Evolutionary conservation across 768 basidiomycete species (phyloP).

Genomic region (Suillus clintonianus): DNA sequence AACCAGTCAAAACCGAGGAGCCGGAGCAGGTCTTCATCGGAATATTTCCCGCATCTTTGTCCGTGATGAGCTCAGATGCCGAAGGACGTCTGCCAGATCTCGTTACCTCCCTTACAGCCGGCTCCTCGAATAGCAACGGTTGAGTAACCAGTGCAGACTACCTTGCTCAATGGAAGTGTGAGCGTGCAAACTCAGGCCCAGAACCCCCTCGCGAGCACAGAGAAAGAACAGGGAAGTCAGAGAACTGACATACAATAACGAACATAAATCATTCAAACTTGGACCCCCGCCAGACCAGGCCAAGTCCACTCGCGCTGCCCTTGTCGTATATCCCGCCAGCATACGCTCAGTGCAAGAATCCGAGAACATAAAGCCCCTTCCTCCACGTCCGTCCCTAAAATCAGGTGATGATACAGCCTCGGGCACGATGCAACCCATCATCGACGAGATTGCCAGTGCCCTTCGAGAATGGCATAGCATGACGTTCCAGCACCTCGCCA

Average conservation of each 20-base stretch:
- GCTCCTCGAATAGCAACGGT: slow-evolving; percentile 29
- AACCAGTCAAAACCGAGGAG: slow-evolving; percentile 66
- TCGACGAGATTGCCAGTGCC: slow-evolving; percentile 97
- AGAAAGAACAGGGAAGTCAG: slow-evolving; percentile 61
- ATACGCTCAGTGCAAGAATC: slow-evolving; percentile 73
- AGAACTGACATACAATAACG: slow-evolving; percentile 42
- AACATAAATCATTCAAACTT: slow-evolving; percentile 68
- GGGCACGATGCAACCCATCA: slow-evolving; percentile 82
- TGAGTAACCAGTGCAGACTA: slow-evolving; percentile 47
- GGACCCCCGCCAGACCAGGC: slow-evolving; percentile 76
- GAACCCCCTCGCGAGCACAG: slow-evolving; percentile 35
- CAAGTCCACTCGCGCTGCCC: slow-evolving; percentile 67
- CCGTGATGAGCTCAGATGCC: slow-evolving; percentile 87
- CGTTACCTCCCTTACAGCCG: slow-evolving; percentile 53
- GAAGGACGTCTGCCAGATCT: slow-evolving; percentile 83
- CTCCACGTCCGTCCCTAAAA: slow-evolving; percentile 91
- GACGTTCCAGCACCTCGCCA: slow-evolving; percentile 88
- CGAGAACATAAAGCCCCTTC: slow-evolving; percentile 69
- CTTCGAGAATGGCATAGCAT: slow-evolving; percentile 93
- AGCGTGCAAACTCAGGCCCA: slow-evolving; percentile 27
- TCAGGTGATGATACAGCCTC: slow-evolving; percentile 92
- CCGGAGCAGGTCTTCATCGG: slow-evolving; percentile 90
- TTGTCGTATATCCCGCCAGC: slow-evolving; percentile 74
- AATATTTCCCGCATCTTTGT: slow-evolving; percentile 88
- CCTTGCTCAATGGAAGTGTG: slow-evolving; percentile 46